phyloP scores from a whole-genome alignment of 257 asterid genomes.

The Solanum chmielewskii region DNA sequence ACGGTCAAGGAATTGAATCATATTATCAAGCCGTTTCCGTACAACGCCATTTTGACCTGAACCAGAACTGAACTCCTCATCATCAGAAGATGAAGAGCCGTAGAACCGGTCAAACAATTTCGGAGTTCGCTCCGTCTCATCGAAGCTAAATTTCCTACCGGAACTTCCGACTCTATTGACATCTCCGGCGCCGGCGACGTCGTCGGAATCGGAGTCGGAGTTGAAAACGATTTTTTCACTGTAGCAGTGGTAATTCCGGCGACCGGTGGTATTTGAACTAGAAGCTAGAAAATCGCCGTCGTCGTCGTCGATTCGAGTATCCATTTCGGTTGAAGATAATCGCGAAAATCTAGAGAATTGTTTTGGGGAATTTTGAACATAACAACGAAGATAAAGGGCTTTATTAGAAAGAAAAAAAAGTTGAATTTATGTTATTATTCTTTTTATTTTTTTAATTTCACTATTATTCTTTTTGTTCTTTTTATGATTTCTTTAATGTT shows the following conservation, averaged over 20 bases:
- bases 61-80: slow-evolving; percentile 26
- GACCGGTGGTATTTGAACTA: background rate
- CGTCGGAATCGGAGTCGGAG: slow-evolving; percentile 4
- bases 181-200: slow-evolving; percentile 18
- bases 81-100: slow-evolving; percentile 54
- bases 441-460: background rate
- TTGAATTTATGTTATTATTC: background rate
- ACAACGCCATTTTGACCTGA: slow-evolving; percentile 32
- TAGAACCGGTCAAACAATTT: slow-evolving; percentile 76
- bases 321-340: slow-evolving; percentile 36
- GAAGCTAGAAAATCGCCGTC: slow-evolving; percentile 18
- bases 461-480: background rate
- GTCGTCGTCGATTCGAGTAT: slow-evolving; percentile 33
- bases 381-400: background rate
- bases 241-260: slow-evolving; percentile 19
- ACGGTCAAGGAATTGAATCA: slow-evolving; percentile 78
- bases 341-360: background rate
- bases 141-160: slow-evolving; percentile 18
- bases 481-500: background rate
- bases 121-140: slow-evolving; percentile 38
- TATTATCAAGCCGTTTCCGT: slow-evolving; percentile 74
- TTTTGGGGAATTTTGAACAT: background rate
- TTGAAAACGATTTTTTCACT: slow-evolving; percentile 31
- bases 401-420: background rate
- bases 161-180: background rate